Evolutionary conservation across 225 moss, liverwort and hornwort species (phyloP).

Genomic region (Polytrichum commune): DNA sequence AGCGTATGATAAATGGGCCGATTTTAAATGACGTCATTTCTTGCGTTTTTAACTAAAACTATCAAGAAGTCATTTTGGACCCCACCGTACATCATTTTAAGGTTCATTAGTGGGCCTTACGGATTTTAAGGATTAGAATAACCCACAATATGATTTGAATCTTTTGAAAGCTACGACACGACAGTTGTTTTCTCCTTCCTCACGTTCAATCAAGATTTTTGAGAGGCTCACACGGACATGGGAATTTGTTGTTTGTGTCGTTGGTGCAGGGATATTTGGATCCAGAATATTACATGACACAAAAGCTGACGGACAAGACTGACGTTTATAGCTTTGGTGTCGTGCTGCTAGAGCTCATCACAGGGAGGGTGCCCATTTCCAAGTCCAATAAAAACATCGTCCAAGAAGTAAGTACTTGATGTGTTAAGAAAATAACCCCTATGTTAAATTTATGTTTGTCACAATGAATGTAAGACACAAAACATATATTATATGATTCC

Average conservation of each 20-base stretch:
- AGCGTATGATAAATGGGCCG: no score
- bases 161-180: no score
- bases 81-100: no score
- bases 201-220: no score
- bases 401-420: conserved; percentile 18
- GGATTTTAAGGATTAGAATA: no score
- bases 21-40: no score
- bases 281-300: conserved; percentile 52
- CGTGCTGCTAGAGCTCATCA: conserved; percentile 46
- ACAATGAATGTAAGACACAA: not conserved
- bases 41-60: no score
- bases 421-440: not conserved
- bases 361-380: conserved; percentile 36
- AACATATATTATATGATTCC: no score
- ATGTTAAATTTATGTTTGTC: not conserved
- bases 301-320: conserved; percentile 49
- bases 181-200: no score
- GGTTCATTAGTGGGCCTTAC: no score
- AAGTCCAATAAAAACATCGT: conserved; percentile 41
- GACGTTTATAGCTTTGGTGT: conserved; percentile 58
- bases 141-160: no score
- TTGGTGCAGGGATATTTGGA: conserved; percentile 37
- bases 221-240: not conserved
- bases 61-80: no score
- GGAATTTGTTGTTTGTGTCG: not conserved